Evolutionary conservation across 1,284 basidiomycete species (phyloP).

Genomic region (Trametes hirsuta): DNA sequence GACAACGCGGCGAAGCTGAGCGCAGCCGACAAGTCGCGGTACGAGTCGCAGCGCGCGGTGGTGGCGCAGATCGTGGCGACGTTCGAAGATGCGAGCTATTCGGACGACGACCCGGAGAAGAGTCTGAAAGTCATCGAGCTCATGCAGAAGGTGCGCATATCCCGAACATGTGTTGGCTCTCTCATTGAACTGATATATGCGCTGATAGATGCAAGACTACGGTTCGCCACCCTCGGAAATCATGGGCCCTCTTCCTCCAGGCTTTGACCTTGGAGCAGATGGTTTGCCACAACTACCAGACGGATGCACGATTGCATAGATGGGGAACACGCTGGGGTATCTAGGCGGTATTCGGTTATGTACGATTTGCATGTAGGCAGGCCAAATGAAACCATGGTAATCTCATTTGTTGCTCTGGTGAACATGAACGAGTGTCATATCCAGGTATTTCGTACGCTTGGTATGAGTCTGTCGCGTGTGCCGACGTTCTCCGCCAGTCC

Average conservation of each 20-base stretch:
- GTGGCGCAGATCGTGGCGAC: conserved; percentile 72
- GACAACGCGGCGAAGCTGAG: conserved; percentile 55
- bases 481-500: no score
- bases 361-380: no score
- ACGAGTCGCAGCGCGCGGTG: conserved; percentile 66
- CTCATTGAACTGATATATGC: neutral
- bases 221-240: conserved; percentile 91
- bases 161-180: neutral
- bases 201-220: conserved; percentile 75
- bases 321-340: no score
- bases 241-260: conserved; percentile 90
- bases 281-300: conserved; percentile 60
- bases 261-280: conserved; percentile 61
- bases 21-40: conserved; percentile 69
- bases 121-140: conserved; percentile 63
- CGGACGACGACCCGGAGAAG: conserved; percentile 60
- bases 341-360: no score
- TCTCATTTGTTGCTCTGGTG: no score
- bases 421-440: no score
- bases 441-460: no score
- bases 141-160: conserved; percentile 71
- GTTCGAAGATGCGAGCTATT: conserved; percentile 74
- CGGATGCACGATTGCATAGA: conserved; percentile 47
- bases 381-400: no score
- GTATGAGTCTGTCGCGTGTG: no score